Evolutionary conservation across 352 stramenopile species (phyloP).

Genomic region (Globisporangium lucens): DNA sequence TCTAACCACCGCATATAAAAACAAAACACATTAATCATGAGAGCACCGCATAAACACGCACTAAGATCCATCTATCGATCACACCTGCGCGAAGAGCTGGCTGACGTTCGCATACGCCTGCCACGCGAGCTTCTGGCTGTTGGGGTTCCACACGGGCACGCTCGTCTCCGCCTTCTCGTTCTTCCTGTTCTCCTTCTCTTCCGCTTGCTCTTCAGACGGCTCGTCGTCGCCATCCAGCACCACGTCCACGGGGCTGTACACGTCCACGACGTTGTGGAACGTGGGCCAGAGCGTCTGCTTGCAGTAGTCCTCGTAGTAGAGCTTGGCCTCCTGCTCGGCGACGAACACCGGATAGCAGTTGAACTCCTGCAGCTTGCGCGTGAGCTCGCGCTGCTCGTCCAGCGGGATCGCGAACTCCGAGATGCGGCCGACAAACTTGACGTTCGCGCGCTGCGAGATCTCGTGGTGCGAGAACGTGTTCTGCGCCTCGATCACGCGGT

Average conservation of each 20-base stretch:
- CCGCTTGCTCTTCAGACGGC: neutral
- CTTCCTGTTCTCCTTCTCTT: neutral
- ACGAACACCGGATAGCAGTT: conserved; percentile 75
- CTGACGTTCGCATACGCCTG: conserved; percentile 95
- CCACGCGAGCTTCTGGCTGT: conserved; percentile 79
- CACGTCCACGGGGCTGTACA: conserved; percentile 77
- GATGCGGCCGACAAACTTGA: conserved; percentile 75
- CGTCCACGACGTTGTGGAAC: conserved; percentile 96
- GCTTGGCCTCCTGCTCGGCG: conserved; percentile 42
- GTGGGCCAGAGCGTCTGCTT: conserved; percentile 96
- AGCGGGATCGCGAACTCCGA: conserved; percentile 47
- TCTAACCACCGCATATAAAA: conserved; percentile 19
- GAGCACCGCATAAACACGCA: neutral
- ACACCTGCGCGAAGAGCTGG: conserved; percentile 83
- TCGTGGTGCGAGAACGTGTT: conserved; percentile 76
- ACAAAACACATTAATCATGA: neutral
- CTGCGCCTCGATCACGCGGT: conserved; percentile 72
- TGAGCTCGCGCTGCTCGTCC: conserved; percentile 47
- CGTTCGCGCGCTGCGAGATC: conserved; percentile 54
- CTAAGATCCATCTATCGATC: conserved; percentile 24
- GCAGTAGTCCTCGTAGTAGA: conserved; percentile 93
- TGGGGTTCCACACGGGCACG: conserved; percentile 60
- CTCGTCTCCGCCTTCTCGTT: conserved; percentile 9
- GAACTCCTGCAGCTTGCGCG: conserved; percentile 43
- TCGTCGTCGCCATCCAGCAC: conserved; percentile 38